A percentile compares a stretch with the other conserved stretches of the same genome.
These are phyloP conservation scores for Diaporthe sp. DNA, from an alignment of 2,329 filamentous ascomycete species.

Conservation along the genomic window DNA sequence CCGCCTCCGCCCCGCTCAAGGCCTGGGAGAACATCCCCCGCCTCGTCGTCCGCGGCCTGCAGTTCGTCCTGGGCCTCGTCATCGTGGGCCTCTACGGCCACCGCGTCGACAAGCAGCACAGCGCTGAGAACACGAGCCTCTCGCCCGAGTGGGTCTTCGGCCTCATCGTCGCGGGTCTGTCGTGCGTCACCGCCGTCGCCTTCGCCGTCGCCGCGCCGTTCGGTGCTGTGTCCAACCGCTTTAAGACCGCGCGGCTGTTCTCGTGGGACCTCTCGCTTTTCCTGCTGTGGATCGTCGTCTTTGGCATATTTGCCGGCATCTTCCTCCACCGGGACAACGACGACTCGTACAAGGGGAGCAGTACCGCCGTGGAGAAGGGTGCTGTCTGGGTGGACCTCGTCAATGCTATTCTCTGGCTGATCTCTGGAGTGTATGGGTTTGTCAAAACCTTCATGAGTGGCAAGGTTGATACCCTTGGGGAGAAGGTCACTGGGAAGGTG, in stretches of 20 bases:
- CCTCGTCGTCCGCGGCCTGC: constrained; percentile 71
- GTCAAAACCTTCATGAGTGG: constrained; percentile 56
- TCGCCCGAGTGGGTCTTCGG: constrained; percentile 74
- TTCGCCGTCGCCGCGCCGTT: constrained; percentile 55
- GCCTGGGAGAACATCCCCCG: constrained; percentile 62
- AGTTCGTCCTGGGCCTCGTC: constrained; percentile 77
- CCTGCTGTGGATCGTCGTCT: constrained; percentile 72
- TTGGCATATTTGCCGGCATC: constrained; percentile 79
- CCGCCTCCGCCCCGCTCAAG: constrained; percentile 59
- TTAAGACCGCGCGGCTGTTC: constrained; percentile 59
- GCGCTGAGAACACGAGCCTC: constrained; percentile 21
- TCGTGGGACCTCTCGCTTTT: constrained; percentile 59
- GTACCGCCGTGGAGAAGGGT: constrained; percentile 70
- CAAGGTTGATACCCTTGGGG: constrained; percentile 54
- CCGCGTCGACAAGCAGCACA: constrained; percentile 64
- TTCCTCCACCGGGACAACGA: constrained; percentile 72
- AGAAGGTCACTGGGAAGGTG: constrained; percentile 54
- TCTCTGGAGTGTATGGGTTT: constrained; percentile 57
- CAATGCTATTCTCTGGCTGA: constrained; percentile 76
- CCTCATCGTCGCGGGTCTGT: constrained; percentile 67
- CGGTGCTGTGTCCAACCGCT: constrained; percentile 48
- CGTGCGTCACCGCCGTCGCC: constrained; percentile 63
- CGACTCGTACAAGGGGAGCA: constrained; percentile 60
- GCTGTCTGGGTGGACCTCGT: constrained; percentile 80
- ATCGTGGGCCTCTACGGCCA: constrained; percentile 77